Percentiles rank a stretch among this genome's conserved stretches.
Conservation (phyloP, 202 grass and related monocot genomes). For the Setaria viridis region DNA sequence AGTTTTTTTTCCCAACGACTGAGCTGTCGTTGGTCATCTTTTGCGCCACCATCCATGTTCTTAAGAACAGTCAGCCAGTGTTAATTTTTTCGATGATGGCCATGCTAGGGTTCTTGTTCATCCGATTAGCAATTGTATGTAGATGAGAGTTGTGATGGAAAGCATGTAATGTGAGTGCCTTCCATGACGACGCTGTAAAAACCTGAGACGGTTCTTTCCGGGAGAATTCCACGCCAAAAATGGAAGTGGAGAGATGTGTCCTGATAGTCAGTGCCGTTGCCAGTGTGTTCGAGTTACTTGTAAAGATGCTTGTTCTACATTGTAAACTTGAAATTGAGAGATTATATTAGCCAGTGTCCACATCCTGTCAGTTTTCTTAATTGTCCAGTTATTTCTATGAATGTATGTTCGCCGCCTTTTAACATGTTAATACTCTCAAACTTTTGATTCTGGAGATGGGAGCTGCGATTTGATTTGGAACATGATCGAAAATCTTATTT, state of each 20-base stretch:
- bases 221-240: constrained; percentile 49
- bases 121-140: constrained; percentile 64
- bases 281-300: constrained; percentile 13
- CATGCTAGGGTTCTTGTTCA: constrained; percentile 53
- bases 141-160: constrained; percentile 51
- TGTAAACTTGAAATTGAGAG: constrained; percentile 14
- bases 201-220: constrained; percentile 37
- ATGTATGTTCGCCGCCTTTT: not conserved
- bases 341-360: not conserved
- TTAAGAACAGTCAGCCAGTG: constrained; percentile 41
- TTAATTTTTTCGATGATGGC: constrained; percentile 39
- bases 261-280: constrained; percentile 9
- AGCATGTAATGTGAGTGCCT: constrained; percentile 49
- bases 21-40: constrained; percentile 16
- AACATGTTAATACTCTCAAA: not conserved
- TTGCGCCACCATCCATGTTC: constrained; percentile 32
- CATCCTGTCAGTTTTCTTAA: not conserved
- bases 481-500: not conserved
- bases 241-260: constrained; percentile 51
- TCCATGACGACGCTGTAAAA: constrained; percentile 49
- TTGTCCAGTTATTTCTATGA: not conserved
- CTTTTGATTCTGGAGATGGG: not conserved
- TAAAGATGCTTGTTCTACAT: constrained; percentile 21
- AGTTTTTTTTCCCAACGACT: constrained; percentile 38
- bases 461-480: not conserved